Evolutionary conservation across 2,329 filamentous ascomycete genomes (phyloP).

Genomic region (Colletotrichum sp.): DNA sequence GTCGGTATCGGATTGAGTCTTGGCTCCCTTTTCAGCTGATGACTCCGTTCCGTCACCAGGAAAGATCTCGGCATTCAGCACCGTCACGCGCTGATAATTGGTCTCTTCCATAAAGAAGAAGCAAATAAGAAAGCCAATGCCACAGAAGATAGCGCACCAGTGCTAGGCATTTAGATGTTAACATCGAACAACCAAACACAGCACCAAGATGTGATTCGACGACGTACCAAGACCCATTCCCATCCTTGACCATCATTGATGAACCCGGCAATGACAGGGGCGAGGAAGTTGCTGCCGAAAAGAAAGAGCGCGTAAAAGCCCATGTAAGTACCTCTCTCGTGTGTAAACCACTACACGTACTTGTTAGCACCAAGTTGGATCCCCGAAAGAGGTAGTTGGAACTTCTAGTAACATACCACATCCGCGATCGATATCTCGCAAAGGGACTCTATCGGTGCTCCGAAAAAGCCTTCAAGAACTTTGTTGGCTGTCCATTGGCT

Average conservation of each 20-base stretch:
- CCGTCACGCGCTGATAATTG: slow-evolving; percentile 42
- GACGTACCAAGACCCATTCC: slow-evolving; percentile 31
- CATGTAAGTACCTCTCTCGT: slow-evolving; percentile 31
- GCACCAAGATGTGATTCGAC: not conserved
- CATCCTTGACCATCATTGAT: slow-evolving; percentile 34
- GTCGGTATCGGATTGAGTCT: not conserved
- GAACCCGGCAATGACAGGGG: slow-evolving; percentile 37
- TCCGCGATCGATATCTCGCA: slow-evolving; percentile 32
- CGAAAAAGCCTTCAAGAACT: slow-evolving; percentile 31
- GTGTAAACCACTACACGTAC: slow-evolving; percentile 25
- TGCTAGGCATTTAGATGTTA: not conserved
- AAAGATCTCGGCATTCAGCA: slow-evolving; percentile 1
- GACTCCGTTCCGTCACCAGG: not conserved
- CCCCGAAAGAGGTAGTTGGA: accelerated
- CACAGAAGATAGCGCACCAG: slow-evolving; percentile 34
- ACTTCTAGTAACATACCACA: slow-evolving; percentile 8
- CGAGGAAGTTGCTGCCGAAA: slow-evolving; percentile 31
- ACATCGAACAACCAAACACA: too few relatives aligned
- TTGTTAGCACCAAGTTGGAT: not conserved
- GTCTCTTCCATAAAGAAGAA: slow-evolving; percentile 63
- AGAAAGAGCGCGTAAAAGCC: slow-evolving; percentile 32
- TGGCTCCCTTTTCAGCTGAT: not conserved
- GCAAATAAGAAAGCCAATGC: slow-evolving; percentile 30
- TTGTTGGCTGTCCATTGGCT: slow-evolving; percentile 31
- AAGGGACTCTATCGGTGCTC: slow-evolving; percentile 32